Percentiles rank a stretch among this genome's conserved stretches.
phyloP scores from a whole-genome alignment of 129 eudicot genomes.

The Oenanthe sinensis region DNA sequence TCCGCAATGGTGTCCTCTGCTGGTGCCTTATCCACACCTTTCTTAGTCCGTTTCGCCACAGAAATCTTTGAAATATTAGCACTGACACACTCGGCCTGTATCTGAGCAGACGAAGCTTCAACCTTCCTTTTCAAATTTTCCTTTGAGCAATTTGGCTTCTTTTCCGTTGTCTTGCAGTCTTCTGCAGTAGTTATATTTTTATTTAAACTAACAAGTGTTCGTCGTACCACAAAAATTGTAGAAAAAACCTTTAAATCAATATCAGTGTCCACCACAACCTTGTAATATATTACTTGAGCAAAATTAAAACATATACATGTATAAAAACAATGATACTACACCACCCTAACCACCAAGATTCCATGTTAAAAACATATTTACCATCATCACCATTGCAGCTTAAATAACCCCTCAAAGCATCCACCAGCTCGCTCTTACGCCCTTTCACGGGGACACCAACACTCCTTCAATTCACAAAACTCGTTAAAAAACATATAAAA shows the following conservation, averaged over 20 bases:
- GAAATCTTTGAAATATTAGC: constrained; percentile 19
- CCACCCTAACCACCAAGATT: background rate
- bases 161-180: constrained; percentile 19
- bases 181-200: constrained; percentile 26
- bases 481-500: background rate
- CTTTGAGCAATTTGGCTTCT: constrained; percentile 20
- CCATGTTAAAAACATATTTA: constrained; percentile 13
- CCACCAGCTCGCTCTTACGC: constrained; percentile 50
- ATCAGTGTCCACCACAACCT: background rate
- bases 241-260: background rate
- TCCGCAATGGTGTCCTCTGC: constrained; percentile 4
- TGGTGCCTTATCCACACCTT: constrained; percentile 23
- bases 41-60: constrained; percentile 27
- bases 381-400: constrained; percentile 41
- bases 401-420: constrained; percentile 37
- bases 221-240: background rate
- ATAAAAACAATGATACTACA: background rate
- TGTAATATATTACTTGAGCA: too few species aligned
- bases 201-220: constrained; percentile 5
- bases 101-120: constrained; percentile 17
- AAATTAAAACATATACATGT: background rate
- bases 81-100: constrained; percentile 10
- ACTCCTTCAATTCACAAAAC: constrained; percentile 42
- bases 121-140: constrained; percentile 40
- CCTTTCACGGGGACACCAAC: constrained; percentile 64